Percentiles rank a stretch among this genome's conserved stretches.
Conservation (phyloP, 2,329 filamentous ascomycete species). For the Fusarium xyrophilum region DNA sequence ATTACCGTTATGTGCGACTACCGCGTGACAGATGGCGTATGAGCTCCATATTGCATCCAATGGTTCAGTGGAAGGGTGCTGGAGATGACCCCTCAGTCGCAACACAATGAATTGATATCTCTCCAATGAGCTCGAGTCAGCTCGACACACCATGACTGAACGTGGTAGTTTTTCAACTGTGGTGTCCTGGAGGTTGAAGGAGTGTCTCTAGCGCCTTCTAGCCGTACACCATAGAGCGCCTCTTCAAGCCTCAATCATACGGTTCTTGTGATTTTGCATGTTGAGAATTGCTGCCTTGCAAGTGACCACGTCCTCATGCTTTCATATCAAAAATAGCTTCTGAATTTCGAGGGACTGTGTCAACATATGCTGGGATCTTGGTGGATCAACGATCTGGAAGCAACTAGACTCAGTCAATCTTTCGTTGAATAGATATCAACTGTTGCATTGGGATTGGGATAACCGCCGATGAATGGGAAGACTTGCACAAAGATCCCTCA, state of each 20-base stretch:
- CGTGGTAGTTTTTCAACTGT: conserved; percentile 15
- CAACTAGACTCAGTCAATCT: not conserved
- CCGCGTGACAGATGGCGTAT: conserved; percentile 5
- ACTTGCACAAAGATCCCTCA: not conserved
- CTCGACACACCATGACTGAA: conserved; percentile 9
- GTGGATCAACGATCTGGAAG: not conserved
- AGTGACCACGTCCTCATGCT: not conserved
- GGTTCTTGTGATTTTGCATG: conserved; percentile 11
- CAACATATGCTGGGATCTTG: not conserved
- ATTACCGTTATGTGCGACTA: conserved; percentile 24
- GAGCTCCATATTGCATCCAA: not conserved
- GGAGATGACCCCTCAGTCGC: conserved; percentile 3
- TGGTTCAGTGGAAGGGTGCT: not conserved
- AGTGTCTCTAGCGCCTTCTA: conserved; percentile 10
- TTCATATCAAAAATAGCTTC: not conserved
- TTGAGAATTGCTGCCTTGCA: not conserved
- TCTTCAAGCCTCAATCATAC: conserved; percentile 26
- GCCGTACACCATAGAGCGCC: conserved; percentile 13
- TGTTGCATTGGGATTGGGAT: not conserved
- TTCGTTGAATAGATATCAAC: not conserved
- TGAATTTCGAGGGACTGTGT: not conserved
- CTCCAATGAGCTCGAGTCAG: not conserved
- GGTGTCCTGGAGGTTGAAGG: conserved; percentile 7
- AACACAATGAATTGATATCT: conserved; percentile 3
- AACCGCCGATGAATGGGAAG: no score